These are phyloP conservation scores for Sugiyamaella americana DNA, from an alignment of 805 yeast species.

Conservation along the genomic window DNA sequence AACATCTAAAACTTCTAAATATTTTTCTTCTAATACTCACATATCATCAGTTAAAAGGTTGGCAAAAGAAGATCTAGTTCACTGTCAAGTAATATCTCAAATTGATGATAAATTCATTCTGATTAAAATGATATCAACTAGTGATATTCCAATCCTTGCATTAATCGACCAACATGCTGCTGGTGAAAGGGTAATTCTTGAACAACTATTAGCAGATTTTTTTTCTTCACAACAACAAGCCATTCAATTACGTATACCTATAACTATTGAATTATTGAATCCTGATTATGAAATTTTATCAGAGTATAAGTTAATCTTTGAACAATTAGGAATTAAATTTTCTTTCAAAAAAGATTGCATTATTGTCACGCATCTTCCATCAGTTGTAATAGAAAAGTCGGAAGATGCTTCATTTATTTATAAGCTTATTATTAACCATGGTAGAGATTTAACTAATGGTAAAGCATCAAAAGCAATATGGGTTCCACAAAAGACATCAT, in stretches of 20 bases:
- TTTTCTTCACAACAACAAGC: constrained; percentile 17
- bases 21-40: background rate
- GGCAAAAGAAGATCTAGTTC: constrained; percentile 7
- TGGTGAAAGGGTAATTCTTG: constrained; percentile 68
- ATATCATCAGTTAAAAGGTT: constrained; percentile 8
- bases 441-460: constrained; percentile 6
- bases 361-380: constrained; percentile 21
- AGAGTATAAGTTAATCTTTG: background rate
- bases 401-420: constrained; percentile 6
- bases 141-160: constrained; percentile 32
- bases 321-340: constrained; percentile 15
- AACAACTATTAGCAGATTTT: constrained; percentile 39
- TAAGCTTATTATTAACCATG: constrained; percentile 8
- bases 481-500: background rate
- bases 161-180: constrained; percentile 77
- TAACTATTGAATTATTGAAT: background rate
- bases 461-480: background rate
- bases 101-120: constrained; percentile 61
- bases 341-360: background rate
- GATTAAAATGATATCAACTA: constrained; percentile 24
- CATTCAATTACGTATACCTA: background rate
- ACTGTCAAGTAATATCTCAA: constrained; percentile 36
- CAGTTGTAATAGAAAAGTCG: constrained; percentile 3
- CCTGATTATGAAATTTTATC: background rate
- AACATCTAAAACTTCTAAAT: background rate